Base-by-base conservation (phyloP, 805 yeast genomes). In the Zygosaccharomyces bailii region DNA sequence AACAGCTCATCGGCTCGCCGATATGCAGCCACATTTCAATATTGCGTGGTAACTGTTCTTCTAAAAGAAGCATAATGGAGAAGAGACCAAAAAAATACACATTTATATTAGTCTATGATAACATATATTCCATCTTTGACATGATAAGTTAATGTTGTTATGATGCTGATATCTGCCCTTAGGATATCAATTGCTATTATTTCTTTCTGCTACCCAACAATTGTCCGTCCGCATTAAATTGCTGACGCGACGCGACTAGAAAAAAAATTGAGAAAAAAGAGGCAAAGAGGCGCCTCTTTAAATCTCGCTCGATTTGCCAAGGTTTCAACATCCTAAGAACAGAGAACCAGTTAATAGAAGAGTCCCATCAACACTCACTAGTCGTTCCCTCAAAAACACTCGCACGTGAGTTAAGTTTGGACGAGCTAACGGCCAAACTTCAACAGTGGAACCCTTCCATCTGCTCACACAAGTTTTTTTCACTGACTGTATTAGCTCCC, bases 231-330 rank as follows among this genome's bases (percentile, higher is more conserved):
- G 6, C 14, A 5, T 27, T 16, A 10, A 27, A 7, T 27, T 7
- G 31, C 14, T 27, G 31, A 27, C 31, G 31, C 31, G 31, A 27
- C 31, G 31, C 31, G 31, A 27, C 16, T 9, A 21, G 31, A 27
- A n/a, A 27, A 27, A 27, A 25, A 27, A 27, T 7, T 27, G 10
- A n/a, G 31, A n/a, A 27, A n/a, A 27, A 27, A 27, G 31, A 27
- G 31, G 31, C 31, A 27, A 27, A 27, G 31, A 5, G 31, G 31
- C 31, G 31, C 31, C 31, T 27, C 31, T 27, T 27, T 27, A 27
- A 27, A 27, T 7, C 31, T 27, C 31, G 31, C 31, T 27, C 31
- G 31, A 27, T 27, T 25, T n/a, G 14, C 14, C 27, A 27, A 27
- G 31, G 31, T 27, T 27, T 27, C 31, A n/a, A 27, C 31, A n/a